Conservation (phyloP, 192 early-diverging fungal genomes). For the Entomortierella beljakovae region DNA sequence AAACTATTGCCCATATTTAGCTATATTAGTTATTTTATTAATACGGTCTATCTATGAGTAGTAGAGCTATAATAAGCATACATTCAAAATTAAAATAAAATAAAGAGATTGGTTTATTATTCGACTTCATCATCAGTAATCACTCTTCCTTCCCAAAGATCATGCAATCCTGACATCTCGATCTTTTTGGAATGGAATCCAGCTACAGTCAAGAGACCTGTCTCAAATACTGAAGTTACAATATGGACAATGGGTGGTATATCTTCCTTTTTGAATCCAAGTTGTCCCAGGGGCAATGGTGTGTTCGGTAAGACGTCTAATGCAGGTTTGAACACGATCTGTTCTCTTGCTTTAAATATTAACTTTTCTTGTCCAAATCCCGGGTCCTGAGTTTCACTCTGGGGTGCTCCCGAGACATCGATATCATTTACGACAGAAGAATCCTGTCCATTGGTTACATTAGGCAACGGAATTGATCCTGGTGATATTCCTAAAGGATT, state of each 20-base stretch:
- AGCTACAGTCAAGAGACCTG: slow-evolving; percentile 25
- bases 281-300: slow-evolving; percentile 39
- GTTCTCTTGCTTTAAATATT: slow-evolving; percentile 35
- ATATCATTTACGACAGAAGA: neutral
- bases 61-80: too few species aligned
- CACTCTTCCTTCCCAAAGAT: slow-evolving; percentile 47
- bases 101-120: too few species aligned
- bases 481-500: neutral
- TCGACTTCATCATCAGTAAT: slow-evolving; percentile 24
- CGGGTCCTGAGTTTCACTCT: neutral
- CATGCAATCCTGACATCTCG: slow-evolving; percentile 42
- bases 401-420: neutral
- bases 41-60: too few species aligned
- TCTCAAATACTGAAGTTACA: slow-evolving; percentile 35
- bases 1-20: neutral
- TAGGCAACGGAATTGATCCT: neutral
- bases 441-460: neutral
- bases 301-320: slow-evolving; percentile 49
- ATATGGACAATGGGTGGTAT: slow-evolving; percentile 49
- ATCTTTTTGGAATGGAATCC: slow-evolving; percentile 49
- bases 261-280: slow-evolving; percentile 53
- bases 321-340: slow-evolving; percentile 49
- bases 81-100: too few species aligned
- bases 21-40: too few species aligned
- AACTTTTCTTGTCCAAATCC: slow-evolving; percentile 8